These are phyloP conservation scores for Periconia sp. DNA, from an alignment of 2,329 filamentous ascomycete genomes.

Conservation along the genomic window DNA sequence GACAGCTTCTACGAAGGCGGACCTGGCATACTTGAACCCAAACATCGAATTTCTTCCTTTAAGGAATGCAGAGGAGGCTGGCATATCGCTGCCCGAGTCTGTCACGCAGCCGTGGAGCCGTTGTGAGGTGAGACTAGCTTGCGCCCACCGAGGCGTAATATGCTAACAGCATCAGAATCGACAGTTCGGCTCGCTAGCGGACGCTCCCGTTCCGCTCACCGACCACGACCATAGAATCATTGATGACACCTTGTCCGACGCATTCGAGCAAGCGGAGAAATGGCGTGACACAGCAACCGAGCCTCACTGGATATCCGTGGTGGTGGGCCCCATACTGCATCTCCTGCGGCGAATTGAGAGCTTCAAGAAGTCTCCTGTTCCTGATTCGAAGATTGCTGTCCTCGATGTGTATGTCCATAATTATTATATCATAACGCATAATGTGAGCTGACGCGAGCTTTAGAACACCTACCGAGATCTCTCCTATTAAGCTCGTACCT, in stretches of 20 bases:
- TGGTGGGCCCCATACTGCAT: conserved; percentile 27
- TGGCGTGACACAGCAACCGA: conserved; percentile 14
- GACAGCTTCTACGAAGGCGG: too few species aligned
- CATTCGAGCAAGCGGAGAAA: conserved; percentile 15
- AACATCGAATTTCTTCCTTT: too few species aligned
- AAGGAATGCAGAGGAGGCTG: conserved; percentile 8
- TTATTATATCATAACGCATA: conserved; percentile 2
- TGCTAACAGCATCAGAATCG: conserved; percentile 13
- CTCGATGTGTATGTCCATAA: conserved; percentile 11
- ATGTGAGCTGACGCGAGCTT: conserved; percentile 8
- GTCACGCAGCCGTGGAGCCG: conserved; percentile 13
- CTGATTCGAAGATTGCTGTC: conserved; percentile 13
- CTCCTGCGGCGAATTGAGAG: conserved; percentile 7
- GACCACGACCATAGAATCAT: conserved; percentile 10
- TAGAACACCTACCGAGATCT: conserved; percentile 11
- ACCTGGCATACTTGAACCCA: too few species aligned
- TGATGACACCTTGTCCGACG: conserved; percentile 11
- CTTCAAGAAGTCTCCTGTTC: too few species aligned
- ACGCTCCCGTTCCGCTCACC: conserved; percentile 12
- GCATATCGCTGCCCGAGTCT: conserved; percentile 12
- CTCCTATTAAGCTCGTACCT: conserved; percentile 1
- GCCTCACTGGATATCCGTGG: conserved; percentile 14
- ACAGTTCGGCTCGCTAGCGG: conserved; percentile 8
- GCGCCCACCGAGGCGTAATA: conserved; percentile 4
- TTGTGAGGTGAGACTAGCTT: conserved; percentile 12